These are phyloP conservation scores for Kregervanrija pseudodelftensis DNA, from an alignment of 805 yeast genomes.

Conservation along the genomic window DNA sequence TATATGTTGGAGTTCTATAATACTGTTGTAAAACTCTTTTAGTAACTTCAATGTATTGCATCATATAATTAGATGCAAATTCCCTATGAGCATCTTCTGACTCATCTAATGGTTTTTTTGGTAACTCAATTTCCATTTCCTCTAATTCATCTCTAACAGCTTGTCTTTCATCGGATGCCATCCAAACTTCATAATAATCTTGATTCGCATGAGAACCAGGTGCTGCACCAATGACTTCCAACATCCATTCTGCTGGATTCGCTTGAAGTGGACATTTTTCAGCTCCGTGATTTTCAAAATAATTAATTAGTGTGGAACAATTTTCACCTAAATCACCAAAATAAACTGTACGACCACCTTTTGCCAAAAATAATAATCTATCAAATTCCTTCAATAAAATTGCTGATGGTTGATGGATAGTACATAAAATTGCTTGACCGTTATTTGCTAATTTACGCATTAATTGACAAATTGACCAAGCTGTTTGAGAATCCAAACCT, in stretches of 20 bases:
- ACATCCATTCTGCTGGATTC: slow-evolving; percentile 90
- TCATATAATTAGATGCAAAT: slow-evolving; percentile 38
- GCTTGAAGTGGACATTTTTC: slow-evolving; percentile 59
- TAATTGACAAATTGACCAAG: slow-evolving; percentile 51
- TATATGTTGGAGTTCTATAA: slow-evolving; percentile 58
- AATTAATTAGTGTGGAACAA: slow-evolving; percentile 46
- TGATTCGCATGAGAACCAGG: slow-evolving; percentile 70
- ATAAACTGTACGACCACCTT: slow-evolving; percentile 69
- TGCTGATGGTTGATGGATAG: slow-evolving; percentile 86
- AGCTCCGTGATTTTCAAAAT: slow-evolving; percentile 63
- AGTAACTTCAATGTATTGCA: slow-evolving; percentile 39
- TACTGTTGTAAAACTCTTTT: slow-evolving; percentile 51
- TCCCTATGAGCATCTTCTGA: slow-evolving; percentile 28
- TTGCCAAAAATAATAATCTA: slow-evolving; percentile 59
- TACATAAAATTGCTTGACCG: slow-evolving; percentile 54
- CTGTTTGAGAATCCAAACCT: slow-evolving; percentile 53
- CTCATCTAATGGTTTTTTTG: slow-evolving; percentile 28
- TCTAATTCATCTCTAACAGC: slow-evolving; percentile 55
- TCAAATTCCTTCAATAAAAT: slow-evolving; percentile 71
- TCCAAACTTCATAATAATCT: slow-evolving; percentile 75
- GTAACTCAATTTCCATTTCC: slow-evolving; percentile 53
- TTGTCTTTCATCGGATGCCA: slow-evolving; percentile 53
- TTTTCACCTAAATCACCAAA: slow-evolving; percentile 67
- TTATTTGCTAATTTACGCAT: slow-evolving; percentile 44
- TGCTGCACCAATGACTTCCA: slow-evolving; percentile 77